Percentiles rank a stretch among this genome's conserved stretches.
phyloP scores from a whole-genome alignment of 1,284 basidiomycete species.

The Tylopilus sp. region DNA sequence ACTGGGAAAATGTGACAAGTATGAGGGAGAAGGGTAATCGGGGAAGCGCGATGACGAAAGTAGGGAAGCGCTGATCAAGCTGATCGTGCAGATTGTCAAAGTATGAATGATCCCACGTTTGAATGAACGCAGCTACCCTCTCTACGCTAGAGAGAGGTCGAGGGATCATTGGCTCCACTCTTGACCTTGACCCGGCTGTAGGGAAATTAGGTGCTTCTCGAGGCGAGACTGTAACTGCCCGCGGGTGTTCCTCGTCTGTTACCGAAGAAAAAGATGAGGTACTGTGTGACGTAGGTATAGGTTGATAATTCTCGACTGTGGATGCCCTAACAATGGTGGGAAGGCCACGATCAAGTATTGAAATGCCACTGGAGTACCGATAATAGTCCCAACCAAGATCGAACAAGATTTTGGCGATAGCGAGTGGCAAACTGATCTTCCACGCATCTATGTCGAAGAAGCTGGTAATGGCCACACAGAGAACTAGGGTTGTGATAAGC shows the following conservation, averaged over 20 bases:
- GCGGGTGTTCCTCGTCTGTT: too few relatives aligned
- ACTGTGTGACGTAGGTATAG: too few relatives aligned
- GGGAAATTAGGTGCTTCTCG: too few relatives aligned
- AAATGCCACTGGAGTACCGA: slow-evolving; percentile 46
- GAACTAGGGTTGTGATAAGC: slow-evolving; percentile 60
- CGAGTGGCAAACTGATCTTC: slow-evolving; percentile 92
- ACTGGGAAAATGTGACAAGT: slow-evolving; percentile 95
- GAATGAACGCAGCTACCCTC: slow-evolving; percentile 10
- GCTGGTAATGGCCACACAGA: slow-evolving; percentile 65
- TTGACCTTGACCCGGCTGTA: too few relatives aligned
- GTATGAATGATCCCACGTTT: slow-evolving; percentile 25
- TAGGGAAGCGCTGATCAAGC: slow-evolving; percentile 72
- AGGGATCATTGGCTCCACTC: neutral
- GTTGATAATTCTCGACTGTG: neutral
- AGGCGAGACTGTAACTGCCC: too few relatives aligned
- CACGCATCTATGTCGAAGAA: slow-evolving; percentile 77
- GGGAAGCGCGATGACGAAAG: slow-evolving; percentile 74
- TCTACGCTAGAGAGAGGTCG: too few relatives aligned
- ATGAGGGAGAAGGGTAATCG: slow-evolving; percentile 86
- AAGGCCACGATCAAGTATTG: slow-evolving; percentile 24
- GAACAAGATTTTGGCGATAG: slow-evolving; percentile 74
- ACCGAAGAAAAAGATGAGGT: too few relatives aligned
- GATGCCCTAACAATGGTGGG: slow-evolving; percentile 4
- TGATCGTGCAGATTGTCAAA: slow-evolving; percentile 31
- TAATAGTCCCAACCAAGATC: slow-evolving; percentile 74